Evolutionary conservation across 2,329 filamentous ascomycete species (phyloP), one percentile per base, ranked within the genome.

Genomic region (Phialophora tarda): DNA sequence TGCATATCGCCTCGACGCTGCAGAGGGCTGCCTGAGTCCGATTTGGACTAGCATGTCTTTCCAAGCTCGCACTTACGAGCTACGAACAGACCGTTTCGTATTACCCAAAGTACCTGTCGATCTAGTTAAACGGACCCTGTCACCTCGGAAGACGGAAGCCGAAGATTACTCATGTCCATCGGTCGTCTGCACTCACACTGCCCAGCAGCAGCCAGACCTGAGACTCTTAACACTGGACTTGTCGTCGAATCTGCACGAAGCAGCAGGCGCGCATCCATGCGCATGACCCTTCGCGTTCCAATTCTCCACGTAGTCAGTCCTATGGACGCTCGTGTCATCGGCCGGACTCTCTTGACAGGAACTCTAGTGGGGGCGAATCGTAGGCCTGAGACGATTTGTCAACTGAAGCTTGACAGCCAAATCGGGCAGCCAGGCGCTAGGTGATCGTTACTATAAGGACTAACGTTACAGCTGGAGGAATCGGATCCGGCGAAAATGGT

Each of bases 71-170:
- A 32, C 8, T 2, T n/a, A 44, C 12, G 34, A 17, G 34, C 14
- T 6, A 44, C 5, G 10, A 34, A 12, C 10, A 4, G 32, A 12
- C 11, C 32, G 10, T 3, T 11, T 34, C 32, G 32, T 34, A 3
- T 34, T 11, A 12, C 10, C 32, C 32, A 34, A n/a, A 44, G 38
- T 8, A 7, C 17, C 38, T 44, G 17, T n/a, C 6, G 38, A 44
- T n/a, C 38, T 7, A 44, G 38, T n/a, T 63, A 63, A 63, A 63
- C 61, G 61, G 34, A 63, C 61, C 61, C 53, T 63, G 61, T 61
- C 59, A 53, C 24, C 34, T 34, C 48, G 47, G 59, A 41, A 38
- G 12, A 26, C 21, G 1, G 2, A 50, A 47, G 23, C 57, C 57
- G 57, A 59, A 26, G 11, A 4, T 26, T 24, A 17, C 21, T 14